Percentiles rank a stretch among this genome's conserved stretches.
Conservation (phyloP, 805 yeast genomes). For the Candida manassasensis region DNA sequence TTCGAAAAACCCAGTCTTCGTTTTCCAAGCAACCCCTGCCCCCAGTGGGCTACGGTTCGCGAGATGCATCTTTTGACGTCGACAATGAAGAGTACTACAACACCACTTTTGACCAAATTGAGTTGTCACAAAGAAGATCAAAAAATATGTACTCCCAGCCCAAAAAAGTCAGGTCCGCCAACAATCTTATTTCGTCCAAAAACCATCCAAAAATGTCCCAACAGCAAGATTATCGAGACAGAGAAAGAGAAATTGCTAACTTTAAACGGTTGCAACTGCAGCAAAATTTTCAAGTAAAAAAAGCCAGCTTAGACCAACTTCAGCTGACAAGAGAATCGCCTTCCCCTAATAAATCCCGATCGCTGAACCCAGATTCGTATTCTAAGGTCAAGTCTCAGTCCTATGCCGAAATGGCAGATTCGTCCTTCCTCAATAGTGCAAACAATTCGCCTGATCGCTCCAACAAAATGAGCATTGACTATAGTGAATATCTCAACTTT, state of each 20-base stretch:
- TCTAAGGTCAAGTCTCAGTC: constrained; percentile 13
- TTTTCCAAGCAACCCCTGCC: constrained; percentile 11
- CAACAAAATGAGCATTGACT: neutral
- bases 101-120: constrained; percentile 16
- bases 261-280: constrained; percentile 28
- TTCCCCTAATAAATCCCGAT: neutral
- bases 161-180: constrained; percentile 11
- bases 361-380: neutral
- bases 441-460: neutral
- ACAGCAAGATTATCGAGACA: constrained; percentile 16
- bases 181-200: constrained; percentile 13
- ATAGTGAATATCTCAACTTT: constrained; percentile 8
- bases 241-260: constrained; percentile 27
- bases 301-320: constrained; percentile 7
- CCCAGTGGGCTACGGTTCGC: constrained; percentile 3
- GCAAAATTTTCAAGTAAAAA: constrained; percentile 24
- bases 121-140: neutral
- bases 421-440: constrained; percentile 1
- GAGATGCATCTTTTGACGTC: constrained; percentile 14
- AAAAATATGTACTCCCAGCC: constrained; percentile 7
- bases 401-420: constrained; percentile 14
- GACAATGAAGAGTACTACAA: constrained; percentile 18
- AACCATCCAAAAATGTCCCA: constrained; percentile 14
- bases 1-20: neutral
- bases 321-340: neutral